phyloP scores from a whole-genome alignment of 139 green algal species.

The Limnomonas spitsbergensis region DNA sequence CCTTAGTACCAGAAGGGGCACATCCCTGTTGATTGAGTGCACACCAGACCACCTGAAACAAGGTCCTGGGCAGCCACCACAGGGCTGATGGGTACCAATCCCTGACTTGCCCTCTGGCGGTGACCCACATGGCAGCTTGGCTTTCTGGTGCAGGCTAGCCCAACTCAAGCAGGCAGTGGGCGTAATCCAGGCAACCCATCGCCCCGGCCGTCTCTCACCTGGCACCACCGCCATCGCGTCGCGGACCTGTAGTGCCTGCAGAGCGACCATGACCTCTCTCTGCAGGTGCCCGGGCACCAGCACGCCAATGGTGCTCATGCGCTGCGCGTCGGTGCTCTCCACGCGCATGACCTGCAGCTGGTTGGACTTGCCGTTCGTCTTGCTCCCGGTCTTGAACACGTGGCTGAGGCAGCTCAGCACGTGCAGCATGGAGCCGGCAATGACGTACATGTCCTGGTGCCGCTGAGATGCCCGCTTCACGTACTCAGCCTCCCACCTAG shows the following conservation, averaged over 20 bases:
- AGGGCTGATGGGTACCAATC: too few species aligned
- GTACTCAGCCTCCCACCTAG: slow-evolving; percentile 6
- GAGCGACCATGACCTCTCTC: neutral
- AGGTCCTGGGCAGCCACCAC: too few species aligned
- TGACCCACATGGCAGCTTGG: too few species aligned
- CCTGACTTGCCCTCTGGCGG: too few species aligned
- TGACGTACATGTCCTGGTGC: slow-evolving; percentile 9
- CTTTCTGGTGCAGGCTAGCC: too few species aligned
- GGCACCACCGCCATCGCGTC: neutral
- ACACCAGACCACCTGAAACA: too few species aligned
- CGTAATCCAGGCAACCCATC: too few species aligned
- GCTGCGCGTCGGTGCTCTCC: neutral
- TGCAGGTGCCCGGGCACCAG: neutral
- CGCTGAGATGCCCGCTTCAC: neutral
- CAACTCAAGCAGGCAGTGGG: too few species aligned
- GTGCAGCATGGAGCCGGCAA: neutral
- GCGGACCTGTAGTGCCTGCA: neutral
- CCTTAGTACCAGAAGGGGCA: too few species aligned
- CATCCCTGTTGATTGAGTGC: too few species aligned
- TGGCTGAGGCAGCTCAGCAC: neutral
- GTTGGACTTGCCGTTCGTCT: neutral
- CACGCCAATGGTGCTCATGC: neutral
- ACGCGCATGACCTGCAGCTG: neutral
- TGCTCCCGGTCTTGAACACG: neutral
- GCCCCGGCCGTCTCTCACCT: neutral